Evolutionary conservation across 2,329 filamentous ascomycete species (phyloP), one percentile per base, ranked within the genome.

Genomic region (Colletotrichum lini): DNA sequence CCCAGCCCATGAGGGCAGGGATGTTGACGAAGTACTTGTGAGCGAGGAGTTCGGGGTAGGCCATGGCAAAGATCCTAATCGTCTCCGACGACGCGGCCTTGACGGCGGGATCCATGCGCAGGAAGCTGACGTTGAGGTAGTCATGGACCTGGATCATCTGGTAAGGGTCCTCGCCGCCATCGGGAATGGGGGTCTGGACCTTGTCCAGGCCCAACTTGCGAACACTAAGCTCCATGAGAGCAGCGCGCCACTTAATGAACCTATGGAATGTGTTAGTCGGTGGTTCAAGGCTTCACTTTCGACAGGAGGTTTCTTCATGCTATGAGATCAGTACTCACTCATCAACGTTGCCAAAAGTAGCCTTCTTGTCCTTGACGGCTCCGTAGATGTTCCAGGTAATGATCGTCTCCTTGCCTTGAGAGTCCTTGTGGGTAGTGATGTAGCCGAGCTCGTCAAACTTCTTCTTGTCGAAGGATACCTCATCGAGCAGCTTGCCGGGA

Each of bases 1-100:
- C 89, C 87, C 95, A 98, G 67, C 94, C 93, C 95, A 98, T 98
- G 77, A 98, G 87, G 67, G 91, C 83, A 0, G 96, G 96, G 7
- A 98, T 94, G 78, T 98, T 98, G 83, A 98, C 93, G 79, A 98
- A 98, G 87, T 95, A 98, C 86, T 98, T 98, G 84, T 96, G 85
- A 9, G 78, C 73, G 30, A 98, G 88, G 12, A 97, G 90, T 84
- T 98, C 96, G 0, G 96, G 95, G 83, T 98, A 98, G 75, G 93
- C 93, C 75, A 89, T 91, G 62, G 91, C 89, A 80, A 98, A 94
- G 62, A 93, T 87, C 73, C 93, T 88, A 80, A 98, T 97, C 56
- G 94, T 95, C 83, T 95, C 91, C 78, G 90, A 91, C 74, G 70
- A 73, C 23, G 71, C 67, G 9, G 59, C 60, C 81, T 93, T 95